Percentiles rank a stretch among this genome's conserved stretches.
Evolutionary conservation across 208 protist genomes (phyloP).

Genomic region (Acanthamoeba culbertsoni): DNA sequence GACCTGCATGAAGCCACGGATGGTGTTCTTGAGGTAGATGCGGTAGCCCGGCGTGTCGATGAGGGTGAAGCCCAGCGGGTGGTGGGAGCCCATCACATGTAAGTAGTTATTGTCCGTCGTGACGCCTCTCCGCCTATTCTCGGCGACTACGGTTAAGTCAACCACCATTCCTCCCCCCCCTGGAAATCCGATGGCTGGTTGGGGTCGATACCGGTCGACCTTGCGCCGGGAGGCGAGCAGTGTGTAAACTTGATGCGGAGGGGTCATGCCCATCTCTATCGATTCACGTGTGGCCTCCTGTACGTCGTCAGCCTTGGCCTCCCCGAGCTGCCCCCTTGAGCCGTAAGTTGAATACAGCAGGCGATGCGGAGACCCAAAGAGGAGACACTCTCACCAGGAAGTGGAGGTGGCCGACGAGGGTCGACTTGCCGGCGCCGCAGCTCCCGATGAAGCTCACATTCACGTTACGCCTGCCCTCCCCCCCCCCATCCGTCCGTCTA

Average conservation of each 20-base stretch:
- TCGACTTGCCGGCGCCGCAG: neutral
- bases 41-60: neutral
- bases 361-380: neutral
- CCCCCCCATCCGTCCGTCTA: too few relatives aligned
- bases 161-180: neutral
- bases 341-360: neutral
- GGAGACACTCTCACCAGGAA: neutral
- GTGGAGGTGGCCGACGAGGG: neutral
- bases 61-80: neutral
- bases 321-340: neutral
- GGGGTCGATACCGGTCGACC: neutral
- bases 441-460: constrained; percentile 18
- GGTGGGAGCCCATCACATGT: neutral
- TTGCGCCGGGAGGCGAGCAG: neutral
- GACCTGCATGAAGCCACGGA: neutral
- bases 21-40: neutral
- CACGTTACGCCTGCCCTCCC: neutral
- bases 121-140: neutral
- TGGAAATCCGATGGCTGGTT: too few relatives aligned
- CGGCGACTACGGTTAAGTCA: neutral
- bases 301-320: neutral
- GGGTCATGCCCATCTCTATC: neutral
- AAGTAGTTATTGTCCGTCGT: constrained; percentile 22
- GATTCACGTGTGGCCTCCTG: neutral
- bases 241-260: neutral